phyloP scores from a whole-genome alignment of 2,329 filamentous ascomycete species.

The Arthroderma uncinatum region DNA sequence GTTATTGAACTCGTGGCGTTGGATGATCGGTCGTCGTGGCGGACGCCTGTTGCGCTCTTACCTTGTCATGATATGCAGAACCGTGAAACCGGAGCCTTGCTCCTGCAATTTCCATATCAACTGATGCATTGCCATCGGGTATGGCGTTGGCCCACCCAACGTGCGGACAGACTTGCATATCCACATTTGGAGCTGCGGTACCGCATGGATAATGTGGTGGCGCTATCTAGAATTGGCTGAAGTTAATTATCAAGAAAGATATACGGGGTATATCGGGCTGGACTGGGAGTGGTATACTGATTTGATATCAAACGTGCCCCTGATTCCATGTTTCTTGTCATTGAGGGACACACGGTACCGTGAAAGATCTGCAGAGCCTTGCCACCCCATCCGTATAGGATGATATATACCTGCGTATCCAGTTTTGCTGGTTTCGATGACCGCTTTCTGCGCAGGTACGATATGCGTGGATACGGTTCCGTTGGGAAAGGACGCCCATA shows the following conservation, averaged over 20 bases:
- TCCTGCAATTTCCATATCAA: constrained; percentile 25
- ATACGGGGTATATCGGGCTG: neutral
- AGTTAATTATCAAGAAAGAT: neutral
- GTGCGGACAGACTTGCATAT: constrained; percentile 23
- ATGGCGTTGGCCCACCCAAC: constrained; percentile 32
- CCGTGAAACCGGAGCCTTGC: constrained; percentile 27
- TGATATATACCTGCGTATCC: constrained; percentile 12
- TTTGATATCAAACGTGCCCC: constrained; percentile 13
- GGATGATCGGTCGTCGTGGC: neutral
- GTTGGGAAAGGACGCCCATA: constrained; percentile 22
- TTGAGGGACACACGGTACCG: constrained; percentile 11
- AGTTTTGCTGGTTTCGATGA: constrained; percentile 8
- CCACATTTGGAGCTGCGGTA: neutral
- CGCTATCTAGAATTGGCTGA: neutral
- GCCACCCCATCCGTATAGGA: constrained; percentile 12
- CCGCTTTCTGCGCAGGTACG: constrained; percentile 9
- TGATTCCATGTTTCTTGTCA: constrained; percentile 10
- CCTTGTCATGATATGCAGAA: constrained; percentile 38
- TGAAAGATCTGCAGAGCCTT: constrained; percentile 13
- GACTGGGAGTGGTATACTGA: constrained; percentile 1
- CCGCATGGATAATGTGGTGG: constrained; percentile 8
- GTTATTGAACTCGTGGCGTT: neutral
- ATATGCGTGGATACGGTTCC: constrained; percentile 11
- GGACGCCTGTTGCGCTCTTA: constrained; percentile 10
- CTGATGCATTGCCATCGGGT: constrained; percentile 25